These are phyloP conservation scores for Xylaria hypoxylon DNA, from an alignment of 2,329 filamentous ascomycete genomes.

Conservation along the genomic window DNA sequence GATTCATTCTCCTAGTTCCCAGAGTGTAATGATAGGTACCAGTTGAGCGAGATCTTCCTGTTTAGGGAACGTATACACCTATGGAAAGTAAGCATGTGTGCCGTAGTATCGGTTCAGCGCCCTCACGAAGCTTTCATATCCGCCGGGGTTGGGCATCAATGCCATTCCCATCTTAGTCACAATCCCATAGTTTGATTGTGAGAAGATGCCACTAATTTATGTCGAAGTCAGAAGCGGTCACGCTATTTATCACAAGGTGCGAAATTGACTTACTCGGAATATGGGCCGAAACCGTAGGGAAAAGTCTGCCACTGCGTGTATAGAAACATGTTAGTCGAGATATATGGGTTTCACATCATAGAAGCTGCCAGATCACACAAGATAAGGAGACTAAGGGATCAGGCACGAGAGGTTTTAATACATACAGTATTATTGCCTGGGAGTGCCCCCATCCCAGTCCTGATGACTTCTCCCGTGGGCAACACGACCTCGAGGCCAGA, in stretches of 20 bases:
- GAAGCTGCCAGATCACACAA: too few species aligned
- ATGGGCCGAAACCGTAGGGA: conserved; percentile 56
- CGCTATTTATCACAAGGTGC: not conserved
- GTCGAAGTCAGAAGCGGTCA: conserved; percentile 15
- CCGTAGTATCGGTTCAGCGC: conserved; percentile 10
- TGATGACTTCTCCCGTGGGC: conserved; percentile 56
- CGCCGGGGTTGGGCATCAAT: conserved; percentile 65
- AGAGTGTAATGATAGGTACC: conserved; percentile 31
- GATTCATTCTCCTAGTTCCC: not conserved
- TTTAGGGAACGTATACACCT: conserved; percentile 58
- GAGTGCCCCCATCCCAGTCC: conserved; percentile 57
- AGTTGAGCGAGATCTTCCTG: conserved; percentile 62
- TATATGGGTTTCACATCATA: too few species aligned
- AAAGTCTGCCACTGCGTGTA: conserved; percentile 55
- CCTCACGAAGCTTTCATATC: conserved; percentile 57
- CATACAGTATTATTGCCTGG: conserved; percentile 51
- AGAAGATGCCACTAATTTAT: conserved; percentile 57
- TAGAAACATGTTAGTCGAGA: too few species aligned
- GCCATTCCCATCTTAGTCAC: conserved; percentile 65
- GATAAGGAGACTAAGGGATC: too few species aligned
- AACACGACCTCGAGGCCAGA: conserved; percentile 59
- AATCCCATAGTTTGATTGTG: conserved; percentile 63
- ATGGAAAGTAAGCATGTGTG: conserved; percentile 44
- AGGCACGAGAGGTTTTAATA: too few species aligned
- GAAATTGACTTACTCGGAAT: conserved; percentile 46